Conservation (phyloP, 169 alveolate species). For the Cyclospora cayetanensis region DNA sequence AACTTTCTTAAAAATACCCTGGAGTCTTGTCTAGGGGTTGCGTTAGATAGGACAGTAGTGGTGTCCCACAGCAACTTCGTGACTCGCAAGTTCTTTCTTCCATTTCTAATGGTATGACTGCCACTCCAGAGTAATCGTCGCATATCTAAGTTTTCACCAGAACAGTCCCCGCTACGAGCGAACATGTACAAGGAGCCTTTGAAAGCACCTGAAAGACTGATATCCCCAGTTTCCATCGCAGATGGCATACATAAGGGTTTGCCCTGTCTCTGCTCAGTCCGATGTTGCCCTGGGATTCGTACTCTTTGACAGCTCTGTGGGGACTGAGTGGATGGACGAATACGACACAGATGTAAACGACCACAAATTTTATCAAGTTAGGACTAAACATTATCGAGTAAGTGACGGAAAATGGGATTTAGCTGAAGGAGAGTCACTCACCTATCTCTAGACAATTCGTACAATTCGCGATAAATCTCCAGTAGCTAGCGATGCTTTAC, state of each 20-base stretch:
- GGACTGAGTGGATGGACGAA: slow-evolving; percentile 69
- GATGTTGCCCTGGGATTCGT: slow-evolving; percentile 68
- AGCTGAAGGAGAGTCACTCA: neutral
- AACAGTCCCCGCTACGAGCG: neutral
- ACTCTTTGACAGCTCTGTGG: slow-evolving; percentile 69
- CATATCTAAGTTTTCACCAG: neutral
- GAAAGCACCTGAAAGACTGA: neutral
- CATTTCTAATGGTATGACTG: slow-evolving; percentile 69
- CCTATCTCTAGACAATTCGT: too few species aligned
- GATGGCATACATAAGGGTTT: neutral
- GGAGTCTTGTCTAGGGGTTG: slow-evolving; percentile 68
- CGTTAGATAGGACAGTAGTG: slow-evolving; percentile 60
- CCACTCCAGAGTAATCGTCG: too few species aligned
- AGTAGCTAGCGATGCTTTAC: too few species aligned
- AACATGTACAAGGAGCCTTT: neutral
- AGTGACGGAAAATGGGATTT: neutral
- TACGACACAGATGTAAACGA: slow-evolving; percentile 66
- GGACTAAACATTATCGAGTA: slow-evolving; percentile 65
- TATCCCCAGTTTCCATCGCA: neutral
- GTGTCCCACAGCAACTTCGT: slow-evolving; percentile 73
- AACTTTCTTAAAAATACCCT: slow-evolving; percentile 62
- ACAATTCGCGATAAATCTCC: too few species aligned
- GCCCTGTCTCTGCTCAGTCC: slow-evolving; percentile 51
- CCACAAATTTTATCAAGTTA: slow-evolving; percentile 58
- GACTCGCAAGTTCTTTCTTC: slow-evolving; percentile 67